Conservation (phyloP, 345 rosid species). For the Pelargonium nanum region DNA sequence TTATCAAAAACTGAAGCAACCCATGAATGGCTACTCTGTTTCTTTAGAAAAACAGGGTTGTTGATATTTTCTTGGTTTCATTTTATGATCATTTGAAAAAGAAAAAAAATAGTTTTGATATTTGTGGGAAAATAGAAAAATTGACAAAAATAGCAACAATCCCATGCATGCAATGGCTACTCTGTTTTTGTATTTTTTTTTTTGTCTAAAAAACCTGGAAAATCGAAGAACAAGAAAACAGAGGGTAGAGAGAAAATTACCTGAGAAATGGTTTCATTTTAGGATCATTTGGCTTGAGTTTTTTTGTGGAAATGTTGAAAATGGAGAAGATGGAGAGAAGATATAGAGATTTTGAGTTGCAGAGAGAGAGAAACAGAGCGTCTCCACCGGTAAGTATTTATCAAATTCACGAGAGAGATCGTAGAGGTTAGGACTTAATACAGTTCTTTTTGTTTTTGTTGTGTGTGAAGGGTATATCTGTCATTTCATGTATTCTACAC, state of each 20-base stretch:
- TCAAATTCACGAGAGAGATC: slow-evolving; percentile 32
- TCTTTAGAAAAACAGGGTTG: too few species aligned
- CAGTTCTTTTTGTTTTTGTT: background rate
- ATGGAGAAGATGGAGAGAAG: background rate
- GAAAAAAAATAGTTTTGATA: too few species aligned
- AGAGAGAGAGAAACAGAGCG: slow-evolving; percentile 20
- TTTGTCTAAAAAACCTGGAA: too few species aligned
- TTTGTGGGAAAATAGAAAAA: too few species aligned
- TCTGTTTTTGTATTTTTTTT: too few species aligned
- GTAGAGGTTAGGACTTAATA: background rate
- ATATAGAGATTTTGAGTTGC: slow-evolving; percentile 6
- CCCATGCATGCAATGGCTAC: too few species aligned
- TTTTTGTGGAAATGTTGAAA: background rate
- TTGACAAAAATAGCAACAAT: too few species aligned
- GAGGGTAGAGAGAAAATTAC: background rate
- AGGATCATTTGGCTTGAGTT: slow-evolving; percentile 5
- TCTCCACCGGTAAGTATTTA: slow-evolving; percentile 41
- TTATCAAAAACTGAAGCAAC: too few species aligned
- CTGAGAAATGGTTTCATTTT: slow-evolving; percentile 7
- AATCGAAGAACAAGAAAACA: too few species aligned
- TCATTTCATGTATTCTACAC: background rate
- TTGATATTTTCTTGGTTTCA: slow-evolving; percentile 3
- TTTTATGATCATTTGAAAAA: slow-evolving; percentile 11
- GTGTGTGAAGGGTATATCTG: background rate
- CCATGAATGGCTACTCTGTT: too few species aligned